These are phyloP conservation scores for Casuarina glauca DNA, from an alignment of 306 rosid species.

Conservation along the genomic window DNA sequence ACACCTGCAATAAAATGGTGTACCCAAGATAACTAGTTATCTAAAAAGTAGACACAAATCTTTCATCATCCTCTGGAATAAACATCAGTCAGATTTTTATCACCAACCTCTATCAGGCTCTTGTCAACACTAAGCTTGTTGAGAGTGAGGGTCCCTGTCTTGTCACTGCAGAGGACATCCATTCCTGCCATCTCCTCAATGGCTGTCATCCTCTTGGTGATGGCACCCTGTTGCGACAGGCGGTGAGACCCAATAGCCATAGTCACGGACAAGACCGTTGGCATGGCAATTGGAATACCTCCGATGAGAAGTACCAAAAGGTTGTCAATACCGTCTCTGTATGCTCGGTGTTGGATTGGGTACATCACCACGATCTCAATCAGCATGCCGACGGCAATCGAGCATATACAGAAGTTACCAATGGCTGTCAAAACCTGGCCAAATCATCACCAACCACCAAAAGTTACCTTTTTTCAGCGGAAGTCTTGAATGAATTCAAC, in stretches of 20 bases:
- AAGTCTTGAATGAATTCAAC: background rate
- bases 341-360: constrained; percentile 68
- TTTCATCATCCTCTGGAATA: background rate
- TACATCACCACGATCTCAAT: constrained; percentile 81
- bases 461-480: constrained; percentile 1
- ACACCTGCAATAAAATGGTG: constrained; percentile 50
- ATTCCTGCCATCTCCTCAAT: constrained; percentile 97
- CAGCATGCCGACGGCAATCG: constrained; percentile 79
- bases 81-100: background rate
- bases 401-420: constrained; percentile 91
- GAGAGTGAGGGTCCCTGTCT: constrained; percentile 95
- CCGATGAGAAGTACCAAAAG: constrained; percentile 89
- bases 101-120: constrained; percentile 67
- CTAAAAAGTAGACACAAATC: no score
- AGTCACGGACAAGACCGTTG: constrained; percentile 90
- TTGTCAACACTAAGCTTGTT: constrained; percentile 89
- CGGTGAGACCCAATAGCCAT: constrained; percentile 97
- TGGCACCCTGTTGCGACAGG: constrained; percentile 86
- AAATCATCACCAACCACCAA: constrained; percentile 20
- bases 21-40: constrained; percentile 13
- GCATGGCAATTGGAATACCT: constrained; percentile 98
- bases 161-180: constrained; percentile 96
- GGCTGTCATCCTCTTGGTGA: constrained; percentile 97
- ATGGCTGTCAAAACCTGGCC: constrained; percentile 85
- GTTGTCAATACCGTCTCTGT: constrained; percentile 91